Conservation (phyloP, 2,329 filamentous ascomycete species). For the Coniochaeta sp. region DNA sequence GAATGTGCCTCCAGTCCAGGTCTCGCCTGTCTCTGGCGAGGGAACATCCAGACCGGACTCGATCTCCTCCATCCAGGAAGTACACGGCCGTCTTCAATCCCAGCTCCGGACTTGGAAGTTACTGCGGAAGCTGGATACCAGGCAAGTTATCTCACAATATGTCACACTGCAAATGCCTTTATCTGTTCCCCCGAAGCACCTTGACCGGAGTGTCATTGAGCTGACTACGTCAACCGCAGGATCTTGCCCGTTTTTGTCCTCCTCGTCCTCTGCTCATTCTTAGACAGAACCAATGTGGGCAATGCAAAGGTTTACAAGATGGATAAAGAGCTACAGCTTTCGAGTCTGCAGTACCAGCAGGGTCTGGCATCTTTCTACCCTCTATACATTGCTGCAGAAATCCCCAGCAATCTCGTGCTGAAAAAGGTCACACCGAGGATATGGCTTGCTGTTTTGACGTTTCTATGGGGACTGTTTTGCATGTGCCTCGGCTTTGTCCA, state of each 20-base stretch:
- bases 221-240: conserved; percentile 25
- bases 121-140: too few relatives aligned
- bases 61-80: too few relatives aligned
- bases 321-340: conserved; percentile 50
- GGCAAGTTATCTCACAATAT: too few relatives aligned
- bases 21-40: too few relatives aligned
- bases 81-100: too few relatives aligned
- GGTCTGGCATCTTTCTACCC: conserved; percentile 60
- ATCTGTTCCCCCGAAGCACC: too few relatives aligned
- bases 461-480: conserved; percentile 51
- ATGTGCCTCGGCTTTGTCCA: conserved; percentile 50
- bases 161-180: too few relatives aligned
- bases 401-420: conserved; percentile 57
- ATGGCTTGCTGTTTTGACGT: conserved; percentile 52
- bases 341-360: conserved; percentile 55
- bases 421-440: conserved; percentile 54
- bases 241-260: conserved; percentile 55
- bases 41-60: too few relatives aligned
- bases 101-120: too few relatives aligned
- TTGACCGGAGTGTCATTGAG: too few relatives aligned
- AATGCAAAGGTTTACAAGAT: conserved; percentile 62
- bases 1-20: too few relatives aligned
- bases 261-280: conserved; percentile 57
- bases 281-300: conserved; percentile 66
- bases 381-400: conserved; percentile 51